Conservation (phyloP, 345 rosid species). For the Corymbia maculata region DNA sequence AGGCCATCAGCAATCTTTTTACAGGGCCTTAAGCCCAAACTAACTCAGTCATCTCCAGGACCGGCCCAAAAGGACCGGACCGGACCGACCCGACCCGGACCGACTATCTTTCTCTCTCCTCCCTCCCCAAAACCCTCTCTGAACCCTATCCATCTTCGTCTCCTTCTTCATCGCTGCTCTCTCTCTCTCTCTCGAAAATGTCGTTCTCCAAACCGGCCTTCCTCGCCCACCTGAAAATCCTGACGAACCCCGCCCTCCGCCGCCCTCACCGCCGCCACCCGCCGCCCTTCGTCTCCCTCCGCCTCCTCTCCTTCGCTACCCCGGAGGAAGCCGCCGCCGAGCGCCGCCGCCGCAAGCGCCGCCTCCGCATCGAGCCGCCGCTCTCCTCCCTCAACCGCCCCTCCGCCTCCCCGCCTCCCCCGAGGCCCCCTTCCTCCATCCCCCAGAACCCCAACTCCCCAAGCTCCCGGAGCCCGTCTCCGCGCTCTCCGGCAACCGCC, state of each 20-base stretch:
- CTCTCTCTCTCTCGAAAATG: constrained; percentile 16
- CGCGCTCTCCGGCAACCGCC: constrained; percentile 65
- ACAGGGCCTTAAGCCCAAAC: neutral
- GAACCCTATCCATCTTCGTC: neutral
- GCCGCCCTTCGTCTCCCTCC: constrained; percentile 11
- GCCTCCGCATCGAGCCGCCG: constrained; percentile 79
- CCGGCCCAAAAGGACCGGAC: too few species aligned
- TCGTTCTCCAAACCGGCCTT: constrained; percentile 45
- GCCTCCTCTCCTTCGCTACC: constrained; percentile 57
- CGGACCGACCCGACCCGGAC: neutral
- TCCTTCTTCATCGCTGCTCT: neutral
- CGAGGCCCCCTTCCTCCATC: constrained; percentile 36
- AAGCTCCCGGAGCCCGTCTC: constrained; percentile 77
- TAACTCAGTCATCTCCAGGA: neutral
- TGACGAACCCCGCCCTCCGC: constrained; percentile 16
- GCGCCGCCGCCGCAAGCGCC: constrained; percentile 86
- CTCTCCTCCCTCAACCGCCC: constrained; percentile 51
- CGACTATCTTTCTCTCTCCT: neutral
- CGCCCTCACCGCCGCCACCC: constrained; percentile 7
- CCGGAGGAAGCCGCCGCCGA: constrained; percentile 92
- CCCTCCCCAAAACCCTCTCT: constrained; percentile 5
- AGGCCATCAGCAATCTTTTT: neutral
- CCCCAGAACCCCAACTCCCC: constrained; percentile 70
- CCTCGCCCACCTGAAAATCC: constrained; percentile 32
- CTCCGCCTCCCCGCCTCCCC: constrained; percentile 29